Base-by-base conservation (phyloP, 192 early-diverging fungal species). In the Obelidium mucronatum region DNA sequence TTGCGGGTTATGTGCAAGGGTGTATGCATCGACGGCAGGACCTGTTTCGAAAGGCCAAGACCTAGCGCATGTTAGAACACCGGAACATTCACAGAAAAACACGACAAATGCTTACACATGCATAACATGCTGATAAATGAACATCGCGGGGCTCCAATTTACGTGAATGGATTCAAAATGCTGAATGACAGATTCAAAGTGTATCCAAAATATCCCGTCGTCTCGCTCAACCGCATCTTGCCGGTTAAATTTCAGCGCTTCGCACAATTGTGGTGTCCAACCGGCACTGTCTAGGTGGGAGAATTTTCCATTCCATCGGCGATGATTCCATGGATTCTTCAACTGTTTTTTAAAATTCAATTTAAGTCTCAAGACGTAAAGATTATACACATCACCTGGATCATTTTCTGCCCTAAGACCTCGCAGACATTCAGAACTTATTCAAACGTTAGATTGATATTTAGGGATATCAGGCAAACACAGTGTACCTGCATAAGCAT, bases 401-500 rank as follows among this genome's bases (percentile, higher is more conserved):
- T 72, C 63, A 97, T 80, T 24, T 91, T 79, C n/a, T 82, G 54
- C 1, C 91, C 93, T 26, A 79, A 69, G 3, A 89, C 85, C 56
- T 92, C 87, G 54, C 85, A 82, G 28, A 89, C 80, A 56, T 93
- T 90, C 24, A 88, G 66, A 82, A 81, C 77, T n/a, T n/a, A n/a
- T n/a, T n/a, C n/a, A n/a, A n/a, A n/a, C n/a, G n/a, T n/a, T n/a
- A n/a, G n/a, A n/a, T n/a, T n/a, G n/a, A n/a, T n/a, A n/a, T n/a
- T n/a, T n/a, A n/a, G n/a, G n/a, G n/a, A n/a, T n/a, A n/a, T n/a
- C n/a, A n/a, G n/a, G n/a, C n/a, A n/a, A n/a, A n/a, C n/a, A n/a
- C n/a, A n/a, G n/a, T n/a, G n/a, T n/a, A n/a, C n/a, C n/a, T 0
- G 96, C 94, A 75, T 97, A 97, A 0, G 95, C 93, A 76, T 97